Base-by-base conservation (phyloP, 257 asterid species). In the Solanum pinnatisectum region DNA sequence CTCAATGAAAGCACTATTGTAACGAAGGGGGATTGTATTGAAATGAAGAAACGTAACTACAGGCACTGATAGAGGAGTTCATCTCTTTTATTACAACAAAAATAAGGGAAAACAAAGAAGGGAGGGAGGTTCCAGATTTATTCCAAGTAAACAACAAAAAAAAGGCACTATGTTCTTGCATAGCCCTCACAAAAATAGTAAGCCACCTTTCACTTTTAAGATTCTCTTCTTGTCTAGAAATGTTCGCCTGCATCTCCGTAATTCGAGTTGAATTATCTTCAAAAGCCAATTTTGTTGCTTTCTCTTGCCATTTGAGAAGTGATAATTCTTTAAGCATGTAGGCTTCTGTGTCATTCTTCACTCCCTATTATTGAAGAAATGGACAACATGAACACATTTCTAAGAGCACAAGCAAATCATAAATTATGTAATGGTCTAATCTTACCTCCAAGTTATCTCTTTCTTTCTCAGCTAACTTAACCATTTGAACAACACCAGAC, bases 391-490 rank as follows among this genome's bases (percentile, higher is more conserved):
- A 87, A 8, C 65, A n/a, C 78, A 40, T 86, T 74, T 39, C 27
- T 18, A 11, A 78, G 87, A 12, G 35, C 76, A 49, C 27, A 27
- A 11, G n/a, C 30, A 88, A 90, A 81, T 73, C 79, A 88, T 20
- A 74, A 49, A 46, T 88, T 18, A 20, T 71, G 84, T 18, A 18
- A 63, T 11, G 68, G 49, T 79, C 82, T 81, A 74, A 65, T 67
- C 89, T 84, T 88, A 96, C 99, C 99, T 97, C 99, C 89, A 97
- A 89, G 93, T 94, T 93, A 87, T 97, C 97, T 91, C 98, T 94
- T 92, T 97, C 99, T 94, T 97, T 97, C 90, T 97, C 99, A 52
- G 99, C 98, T 88, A 96, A 90, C 95, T 97, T 96, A 59, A 97
- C 98, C 98, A 97, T 94, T 92, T 97, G 99, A 90, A 97, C 99